A percentile compares a stretch with the other conserved stretches of the same genome.
Conservation (phyloP, 2,329 filamentous ascomycete species). For the Sodiomyces alkalinus region DNA sequence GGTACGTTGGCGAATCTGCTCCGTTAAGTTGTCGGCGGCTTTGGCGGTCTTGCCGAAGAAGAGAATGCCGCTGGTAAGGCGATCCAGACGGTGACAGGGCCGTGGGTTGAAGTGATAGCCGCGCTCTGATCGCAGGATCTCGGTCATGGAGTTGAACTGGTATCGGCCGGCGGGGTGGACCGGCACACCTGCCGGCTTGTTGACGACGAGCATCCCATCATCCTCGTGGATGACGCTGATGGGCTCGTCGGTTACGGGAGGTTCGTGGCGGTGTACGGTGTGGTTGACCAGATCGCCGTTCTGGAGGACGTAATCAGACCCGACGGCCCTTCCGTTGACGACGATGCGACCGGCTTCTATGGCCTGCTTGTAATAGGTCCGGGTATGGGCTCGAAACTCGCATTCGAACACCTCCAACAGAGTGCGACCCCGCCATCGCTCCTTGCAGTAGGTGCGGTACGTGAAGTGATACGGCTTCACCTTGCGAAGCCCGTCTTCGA, state of each 20-base stretch:
- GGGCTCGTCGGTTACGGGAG: slow-evolving; percentile 69
- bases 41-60: slow-evolving; percentile 81
- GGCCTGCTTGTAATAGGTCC: slow-evolving; percentile 75
- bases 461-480: slow-evolving; percentile 82
- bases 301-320: slow-evolving; percentile 54
- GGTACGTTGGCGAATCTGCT: slow-evolving; percentile 63
- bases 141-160: slow-evolving; percentile 85
- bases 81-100: slow-evolving; percentile 85
- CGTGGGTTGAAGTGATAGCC: slow-evolving; percentile 37
- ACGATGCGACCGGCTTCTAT: slow-evolving; percentile 67
- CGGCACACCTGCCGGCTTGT: slow-evolving; percentile 89
- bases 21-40: slow-evolving; percentile 62
- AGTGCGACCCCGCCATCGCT: slow-evolving; percentile 73
- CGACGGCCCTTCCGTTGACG: slow-evolving; percentile 60
- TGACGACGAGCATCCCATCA: slow-evolving; percentile 85
- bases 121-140: slow-evolving; percentile 76
- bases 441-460: slow-evolving; percentile 89
- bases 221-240: slow-evolving; percentile 83
- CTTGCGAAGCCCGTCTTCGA: slow-evolving; percentile 70
- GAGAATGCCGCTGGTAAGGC: slow-evolving; percentile 93
- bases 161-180: slow-evolving; percentile 93
- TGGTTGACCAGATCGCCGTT: slow-evolving; percentile 90
- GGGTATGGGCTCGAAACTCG: slow-evolving; percentile 79
- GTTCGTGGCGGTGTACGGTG: slow-evolving; percentile 89
- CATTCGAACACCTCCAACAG: slow-evolving; percentile 78